Evolutionary conservation across 331 rosid species (phyloP), one percentile per base, ranked within the genome.

Genomic region (Quercus tomentella): DNA sequence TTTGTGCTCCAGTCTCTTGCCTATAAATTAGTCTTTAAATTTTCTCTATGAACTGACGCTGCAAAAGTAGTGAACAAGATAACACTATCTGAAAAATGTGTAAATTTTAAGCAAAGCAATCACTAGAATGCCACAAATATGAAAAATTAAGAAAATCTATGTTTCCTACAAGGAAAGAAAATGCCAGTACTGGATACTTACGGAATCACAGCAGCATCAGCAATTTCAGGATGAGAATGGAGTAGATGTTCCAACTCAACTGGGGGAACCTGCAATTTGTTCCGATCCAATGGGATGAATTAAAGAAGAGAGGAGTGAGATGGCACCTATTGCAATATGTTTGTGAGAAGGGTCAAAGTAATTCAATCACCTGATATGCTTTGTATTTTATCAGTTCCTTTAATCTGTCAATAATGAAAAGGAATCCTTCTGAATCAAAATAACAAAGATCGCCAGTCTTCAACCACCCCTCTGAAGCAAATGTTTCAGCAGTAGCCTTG

Each of bases 341-440:
- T 80, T 22, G 51, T 69, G 35, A 25, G 14, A 30, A 4, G 12
- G 62, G 20, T 54, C 4, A 63, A 25, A 67, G 43, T 37, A 37
- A 81, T 56, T 20, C 6, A 35, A 41, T 85, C 81, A 94, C 97
- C 92, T 92, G 97, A 89, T 91, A 92, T 31, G 84, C 98, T 81
- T 92, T 94, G 89, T 92, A 94, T 82, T 94, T 91, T 77, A 94
- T 94, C 91, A 94, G 86, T 73, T 94, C 98, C 87, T 94, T 94
- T 26, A 94, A 83, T 52, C 97, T 87, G 80, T 91, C 98, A 21
- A 94, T 92, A 33, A 94, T 85, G 81, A 77, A 92, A 33, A 94
- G 87, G 78, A 77, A 91, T 25, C 98, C 97, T 41, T 89, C 86
- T 21, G 94, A 87, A 74, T 94, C 95, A 82, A 94, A 94, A 79